Evolutionary conservation across 495 filamentous ascomycete genomes (phyloP), one percentile per base, ranked within the genome.

Genomic region (Hypomontagnella submonticulosa): DNA sequence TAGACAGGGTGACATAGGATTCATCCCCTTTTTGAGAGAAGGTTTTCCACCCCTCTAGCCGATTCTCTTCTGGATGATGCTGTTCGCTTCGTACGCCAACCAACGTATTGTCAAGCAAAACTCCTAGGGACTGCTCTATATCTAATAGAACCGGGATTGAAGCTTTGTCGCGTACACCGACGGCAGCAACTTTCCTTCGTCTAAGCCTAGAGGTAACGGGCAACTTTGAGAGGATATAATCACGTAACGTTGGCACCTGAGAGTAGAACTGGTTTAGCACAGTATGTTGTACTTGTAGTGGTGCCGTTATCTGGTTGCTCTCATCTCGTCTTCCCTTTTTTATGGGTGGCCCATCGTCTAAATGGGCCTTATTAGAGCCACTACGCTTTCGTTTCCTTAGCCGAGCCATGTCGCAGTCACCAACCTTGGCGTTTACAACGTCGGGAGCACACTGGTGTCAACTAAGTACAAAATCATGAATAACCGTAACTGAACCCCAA

Each of bases 231-330:
- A 86, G 73, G 42, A 95, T 79, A 75, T 92, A 93, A 33, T 90
- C 80, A 40, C 92, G 87, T 48, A 98, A 76, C 0, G 89, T 88
- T 33, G 86, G 72, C 11, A 92, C 82, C 30, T 83, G 71, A 3
- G 81, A 76, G 76, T 96, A 97, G 79, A 91, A 96, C 61, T 86
- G 82, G 43, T 81, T 84, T 49, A 98, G 83, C 23, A 96, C 82
- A 15, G 88, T 86, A 76, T 92, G 89, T 20, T 81, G 76, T 52
- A 41, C 37, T 60, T 52, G 59, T 15, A 36, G 16, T 33, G 57
- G 48, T 20, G 57, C 38, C 41, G 43, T 43, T 61, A 48, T 27
- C 37, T 47, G 33, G 56, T 53, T 43, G 47, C 56, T 40, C 30
- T 72, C 38, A 23, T 34, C 11, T 12, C 20, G 16, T n/a, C 30